phyloP scores from a whole-genome alignment of 2,329 filamentous ascomycete genomes.

The Periconia sp. region DNA sequence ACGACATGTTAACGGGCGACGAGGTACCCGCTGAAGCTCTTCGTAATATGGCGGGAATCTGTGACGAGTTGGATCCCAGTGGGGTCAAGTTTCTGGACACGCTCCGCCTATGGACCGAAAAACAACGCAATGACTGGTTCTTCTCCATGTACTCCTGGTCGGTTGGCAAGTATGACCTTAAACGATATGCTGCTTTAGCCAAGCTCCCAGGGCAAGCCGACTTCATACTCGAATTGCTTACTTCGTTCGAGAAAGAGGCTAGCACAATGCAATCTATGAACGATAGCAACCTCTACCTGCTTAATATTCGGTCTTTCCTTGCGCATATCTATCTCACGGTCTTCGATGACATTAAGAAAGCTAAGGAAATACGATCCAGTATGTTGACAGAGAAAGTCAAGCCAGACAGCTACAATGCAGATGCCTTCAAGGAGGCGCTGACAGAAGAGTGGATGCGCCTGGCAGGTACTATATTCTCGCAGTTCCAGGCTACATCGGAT shows the following conservation, averaged over 20 bases:
- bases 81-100: constrained; percentile 6
- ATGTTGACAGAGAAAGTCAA: constrained; percentile 4
- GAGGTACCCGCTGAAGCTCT: no score
- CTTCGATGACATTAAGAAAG: constrained; percentile 9
- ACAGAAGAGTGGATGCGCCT: constrained; percentile 8
- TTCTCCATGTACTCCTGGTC: no score
- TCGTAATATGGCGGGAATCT: no score
- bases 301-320: constrained; percentile 5
- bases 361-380: constrained; percentile 7
- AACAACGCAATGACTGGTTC: constrained; percentile 9
- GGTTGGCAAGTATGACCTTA: no score
- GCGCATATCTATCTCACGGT: constrained; percentile 10
- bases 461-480: constrained; percentile 15
- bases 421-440: constrained; percentile 3
- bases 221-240: constrained; percentile 8
- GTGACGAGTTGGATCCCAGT: no score
- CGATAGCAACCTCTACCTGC: background rate
- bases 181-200: background rate
- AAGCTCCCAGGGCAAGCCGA: constrained; percentile 7
- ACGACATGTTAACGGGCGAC: no score
- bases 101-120: constrained; percentile 12
- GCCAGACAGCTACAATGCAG: constrained; percentile 3
- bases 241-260: constrained; percentile 6
- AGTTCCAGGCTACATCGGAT: constrained; percentile 11
- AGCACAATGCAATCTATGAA: background rate